Percentiles rank a stretch among this genome's conserved stretches.
phyloP scores from a whole-genome alignment of 805 yeast species.

The Ogataea henricii region DNA sequence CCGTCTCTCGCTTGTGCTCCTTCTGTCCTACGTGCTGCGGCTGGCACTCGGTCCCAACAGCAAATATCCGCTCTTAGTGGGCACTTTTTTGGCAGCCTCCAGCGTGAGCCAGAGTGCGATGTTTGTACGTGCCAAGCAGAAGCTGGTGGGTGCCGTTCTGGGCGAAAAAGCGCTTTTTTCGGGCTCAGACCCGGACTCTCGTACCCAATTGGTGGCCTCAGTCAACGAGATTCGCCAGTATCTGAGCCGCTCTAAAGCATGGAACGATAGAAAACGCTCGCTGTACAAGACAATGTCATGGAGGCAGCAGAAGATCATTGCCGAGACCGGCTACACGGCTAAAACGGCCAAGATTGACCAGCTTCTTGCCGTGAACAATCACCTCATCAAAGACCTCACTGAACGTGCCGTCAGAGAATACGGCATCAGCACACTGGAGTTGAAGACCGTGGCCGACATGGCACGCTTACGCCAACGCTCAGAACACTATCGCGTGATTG shows the following conservation, averaged over 20 bases:
- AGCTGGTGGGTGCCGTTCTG: slow-evolving; percentile 6
- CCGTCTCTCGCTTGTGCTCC: slow-evolving; percentile 30
- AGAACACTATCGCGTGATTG: slow-evolving; percentile 54
- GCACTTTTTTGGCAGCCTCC: slow-evolving; percentile 33
- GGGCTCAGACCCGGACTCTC: slow-evolving; percentile 15
- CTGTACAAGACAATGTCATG: slow-evolving; percentile 50
- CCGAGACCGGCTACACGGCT: slow-evolving; percentile 52
- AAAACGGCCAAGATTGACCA: slow-evolving; percentile 54
- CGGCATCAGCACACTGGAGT: slow-evolving; percentile 45
- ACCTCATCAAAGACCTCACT: slow-evolving; percentile 48
- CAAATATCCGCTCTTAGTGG: slow-evolving; percentile 26
- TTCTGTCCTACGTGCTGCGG: slow-evolving; percentile 26
- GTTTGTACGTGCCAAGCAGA: slow-evolving; percentile 21
- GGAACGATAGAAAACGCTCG: slow-evolving; percentile 48
- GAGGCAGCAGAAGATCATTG: slow-evolving; percentile 58
- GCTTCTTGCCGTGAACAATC: slow-evolving; percentile 49
- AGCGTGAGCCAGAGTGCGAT: slow-evolving; percentile 30
- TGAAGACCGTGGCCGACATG: slow-evolving; percentile 36
- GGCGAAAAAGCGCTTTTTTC: slow-evolving; percentile 5
- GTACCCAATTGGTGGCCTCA: slow-evolving; percentile 39
- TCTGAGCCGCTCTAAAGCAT: slow-evolving; percentile 37
- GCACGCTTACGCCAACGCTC: slow-evolving; percentile 16
- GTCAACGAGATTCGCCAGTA: slow-evolving; percentile 51
- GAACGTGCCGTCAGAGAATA: slow-evolving; percentile 37
- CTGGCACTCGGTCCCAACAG: slow-evolving; percentile 26